Base-by-base conservation (phyloP, 805 yeast genomes). In the Spencermartinsiella europaea region DNA sequence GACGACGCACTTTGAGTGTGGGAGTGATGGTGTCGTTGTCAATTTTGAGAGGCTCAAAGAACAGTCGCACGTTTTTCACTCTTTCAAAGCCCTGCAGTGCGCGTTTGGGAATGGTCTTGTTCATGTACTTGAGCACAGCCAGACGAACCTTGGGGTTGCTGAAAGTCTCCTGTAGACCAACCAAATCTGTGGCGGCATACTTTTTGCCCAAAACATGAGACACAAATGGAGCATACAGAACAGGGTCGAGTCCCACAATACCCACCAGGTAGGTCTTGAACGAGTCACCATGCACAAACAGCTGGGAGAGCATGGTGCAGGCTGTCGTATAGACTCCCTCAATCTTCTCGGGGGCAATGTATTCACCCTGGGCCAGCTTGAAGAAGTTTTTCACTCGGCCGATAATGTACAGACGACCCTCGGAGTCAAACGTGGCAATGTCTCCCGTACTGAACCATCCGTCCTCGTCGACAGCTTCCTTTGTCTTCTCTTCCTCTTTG, bases 331-430 rank as follows among this genome's bases (percentile, higher is more conserved):
- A 83, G 14, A 68, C 64, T 57, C 80, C 81, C 59, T 84, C 91
- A 54, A 84, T 77, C 63, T 77, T 81, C 58, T 84, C 93, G 16
- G 88, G 85, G 0, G 88, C 83, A 46, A 84, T 76, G 62, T 83
- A 84, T 64, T 78, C 82, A 41, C 83, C 83, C 59, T 78, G 83
- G 2, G 81, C 69, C 45, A 78, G 61, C 54, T 84, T 84, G 72
- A 83, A 84, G 67, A 84, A 83, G 66, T 84, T 85, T 69, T 84
- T 84, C 34, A 84, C 88, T 51, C 93, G 72, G 59, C 85, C 93
- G 55, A 84, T 73, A 48, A 84, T 79, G 42, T 64, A 69, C 20
- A 85, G 61, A 40, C 82, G 71, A 10, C 89, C 86, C 4, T 67
- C 64, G 1, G 51, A 47, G 47, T 75, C 77, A 43, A 83, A 62